Evolutionary conservation across 495 filamentous ascomycete genomes (phyloP).

Genomic region (Neurospora sp.): DNA sequence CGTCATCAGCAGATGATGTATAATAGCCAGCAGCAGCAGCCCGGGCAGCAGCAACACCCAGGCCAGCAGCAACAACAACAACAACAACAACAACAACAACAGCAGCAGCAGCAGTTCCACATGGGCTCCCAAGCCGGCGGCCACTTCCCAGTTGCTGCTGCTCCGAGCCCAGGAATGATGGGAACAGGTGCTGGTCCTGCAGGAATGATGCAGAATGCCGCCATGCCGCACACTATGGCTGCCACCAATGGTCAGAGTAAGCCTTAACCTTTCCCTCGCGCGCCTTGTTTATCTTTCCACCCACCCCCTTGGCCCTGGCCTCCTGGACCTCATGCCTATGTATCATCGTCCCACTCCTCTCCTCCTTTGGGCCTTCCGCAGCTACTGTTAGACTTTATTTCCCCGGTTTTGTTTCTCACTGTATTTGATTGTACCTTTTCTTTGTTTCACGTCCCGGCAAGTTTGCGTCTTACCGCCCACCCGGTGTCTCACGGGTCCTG

Average conservation of each 20-base stretch:
- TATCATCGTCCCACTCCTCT: slow-evolving; percentile 1
- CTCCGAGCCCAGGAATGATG: slow-evolving; percentile 37
- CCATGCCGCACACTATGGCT: slow-evolving; percentile 39
- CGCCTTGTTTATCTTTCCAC: slow-evolving; percentile 11
- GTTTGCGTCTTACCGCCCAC: neutral
- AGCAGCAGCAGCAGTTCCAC: slow-evolving; percentile 28
- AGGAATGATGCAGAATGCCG: slow-evolving; percentile 45
- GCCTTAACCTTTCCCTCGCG: slow-evolving; percentile 11
- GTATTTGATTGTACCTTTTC: neutral
- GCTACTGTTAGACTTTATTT: slow-evolving; percentile 1
- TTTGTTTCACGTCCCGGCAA: neutral
- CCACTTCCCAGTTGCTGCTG: slow-evolving; percentile 27
- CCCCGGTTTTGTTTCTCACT: neutral
- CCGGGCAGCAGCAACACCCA: slow-evolving; percentile 10
- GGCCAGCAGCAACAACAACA: slow-evolving; percentile 19
- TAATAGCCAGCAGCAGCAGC: slow-evolving; percentile 30
- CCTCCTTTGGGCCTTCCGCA: slow-evolving; percentile 5
- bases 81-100: slow-evolving; percentile 11
- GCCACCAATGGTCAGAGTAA: slow-evolving; percentile 40
- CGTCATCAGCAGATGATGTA: slow-evolving; percentile 33
- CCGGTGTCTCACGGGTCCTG: neutral
- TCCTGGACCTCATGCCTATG: neutral
- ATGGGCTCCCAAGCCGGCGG: slow-evolving; percentile 30
- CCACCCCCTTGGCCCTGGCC: neutral
- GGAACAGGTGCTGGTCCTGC: slow-evolving; percentile 31